Evolutionary conservation across 495 filamentous ascomycete genomes (phyloP).

Genomic region (Penicillium longicatenatum): DNA sequence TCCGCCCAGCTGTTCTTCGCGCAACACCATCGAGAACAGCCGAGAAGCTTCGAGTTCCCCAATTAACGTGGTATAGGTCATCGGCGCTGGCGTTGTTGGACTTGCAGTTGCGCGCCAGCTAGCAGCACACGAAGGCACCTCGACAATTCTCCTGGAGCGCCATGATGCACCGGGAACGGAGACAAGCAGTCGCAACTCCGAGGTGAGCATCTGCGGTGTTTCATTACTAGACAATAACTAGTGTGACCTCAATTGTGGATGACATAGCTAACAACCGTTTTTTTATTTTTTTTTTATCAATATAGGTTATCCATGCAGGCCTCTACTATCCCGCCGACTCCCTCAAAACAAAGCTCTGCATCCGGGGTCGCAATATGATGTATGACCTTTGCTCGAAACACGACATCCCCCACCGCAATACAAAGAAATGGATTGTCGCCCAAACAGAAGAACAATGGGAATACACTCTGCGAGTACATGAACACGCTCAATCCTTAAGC

Average conservation of each 20-base stretch:
- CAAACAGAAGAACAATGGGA: conserved; percentile 71
- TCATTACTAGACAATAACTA: neutral
- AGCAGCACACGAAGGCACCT: conserved; percentile 60
- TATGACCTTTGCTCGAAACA: conserved; percentile 74
- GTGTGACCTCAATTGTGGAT: neutral
- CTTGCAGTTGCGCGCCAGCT: conserved; percentile 83
- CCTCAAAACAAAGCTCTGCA: conserved; percentile 83
- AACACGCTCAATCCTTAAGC: conserved; percentile 62
- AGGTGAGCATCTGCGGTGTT: conserved; percentile 49
- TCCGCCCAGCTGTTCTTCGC: conserved; percentile 1
- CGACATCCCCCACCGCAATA: conserved; percentile 68
- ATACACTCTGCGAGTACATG: conserved; percentile 65
- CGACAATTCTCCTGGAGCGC: conserved; percentile 80
- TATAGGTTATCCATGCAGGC: conserved; percentile 89
- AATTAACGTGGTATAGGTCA: conserved; percentile 55
- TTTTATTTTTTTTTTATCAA: too few relatives aligned
- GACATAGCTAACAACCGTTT: neutral
- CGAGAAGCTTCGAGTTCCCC: neutral
- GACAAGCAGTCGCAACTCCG: conserved; percentile 90
- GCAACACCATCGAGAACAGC: neutral
- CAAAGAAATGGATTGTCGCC: conserved; percentile 94
- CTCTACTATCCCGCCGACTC: conserved; percentile 81
- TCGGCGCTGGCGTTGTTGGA: conserved; percentile 90
- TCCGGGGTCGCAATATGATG: conserved; percentile 71
- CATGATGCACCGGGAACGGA: conserved; percentile 81